Percentiles rank a stretch among this genome's conserved stretches.
These are phyloP conservation scores for Spathaspora sp. DNA, from an alignment of 805 yeast genomes.

Conservation along the genomic window DNA sequence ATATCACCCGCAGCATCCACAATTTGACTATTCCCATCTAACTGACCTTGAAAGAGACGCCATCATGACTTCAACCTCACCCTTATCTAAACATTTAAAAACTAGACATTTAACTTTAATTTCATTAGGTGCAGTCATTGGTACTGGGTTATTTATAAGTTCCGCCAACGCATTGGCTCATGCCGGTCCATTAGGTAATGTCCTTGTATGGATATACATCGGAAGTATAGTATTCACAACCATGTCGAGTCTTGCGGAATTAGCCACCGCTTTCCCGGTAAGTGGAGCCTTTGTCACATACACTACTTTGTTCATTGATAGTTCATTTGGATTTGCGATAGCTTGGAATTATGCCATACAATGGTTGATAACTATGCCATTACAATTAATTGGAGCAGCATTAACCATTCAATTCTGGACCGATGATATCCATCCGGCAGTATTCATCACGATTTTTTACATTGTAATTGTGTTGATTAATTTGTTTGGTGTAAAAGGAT, in stretches of 20 bases:
- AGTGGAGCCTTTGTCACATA: constrained; percentile 65
- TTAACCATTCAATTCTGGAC: constrained; percentile 32
- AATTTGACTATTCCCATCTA: constrained; percentile 22
- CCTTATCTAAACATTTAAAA: constrained; percentile 48
- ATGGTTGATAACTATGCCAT: constrained; percentile 34
- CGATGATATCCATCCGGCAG: constrained; percentile 41
- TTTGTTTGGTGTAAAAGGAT: constrained; percentile 61
- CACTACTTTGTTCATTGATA: constrained; percentile 54
- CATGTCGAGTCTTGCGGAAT: constrained; percentile 56
- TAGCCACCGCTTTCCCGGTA: constrained; percentile 59
- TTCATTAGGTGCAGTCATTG: constrained; percentile 81
- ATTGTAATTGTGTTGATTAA: constrained; percentile 48
- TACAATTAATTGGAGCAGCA: constrained; percentile 35
- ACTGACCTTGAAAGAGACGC: constrained; percentile 31
- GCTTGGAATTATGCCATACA: constrained; percentile 46
- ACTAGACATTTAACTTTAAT: constrained; percentile 75
- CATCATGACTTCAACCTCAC: constrained; percentile 42
- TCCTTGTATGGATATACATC: constrained; percentile 51
- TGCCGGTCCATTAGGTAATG: constrained; percentile 71
- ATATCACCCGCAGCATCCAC: constrained; percentile 18
- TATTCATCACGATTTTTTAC: constrained; percentile 55
- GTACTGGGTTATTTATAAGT: constrained; percentile 79
- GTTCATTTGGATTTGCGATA: constrained; percentile 60
- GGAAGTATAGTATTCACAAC: constrained; percentile 54
- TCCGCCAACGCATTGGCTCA: constrained; percentile 57